These are phyloP conservation scores for Exophiala bonariae DNA, from an alignment of 2,329 filamentous ascomycete genomes.

Conservation along the genomic window DNA sequence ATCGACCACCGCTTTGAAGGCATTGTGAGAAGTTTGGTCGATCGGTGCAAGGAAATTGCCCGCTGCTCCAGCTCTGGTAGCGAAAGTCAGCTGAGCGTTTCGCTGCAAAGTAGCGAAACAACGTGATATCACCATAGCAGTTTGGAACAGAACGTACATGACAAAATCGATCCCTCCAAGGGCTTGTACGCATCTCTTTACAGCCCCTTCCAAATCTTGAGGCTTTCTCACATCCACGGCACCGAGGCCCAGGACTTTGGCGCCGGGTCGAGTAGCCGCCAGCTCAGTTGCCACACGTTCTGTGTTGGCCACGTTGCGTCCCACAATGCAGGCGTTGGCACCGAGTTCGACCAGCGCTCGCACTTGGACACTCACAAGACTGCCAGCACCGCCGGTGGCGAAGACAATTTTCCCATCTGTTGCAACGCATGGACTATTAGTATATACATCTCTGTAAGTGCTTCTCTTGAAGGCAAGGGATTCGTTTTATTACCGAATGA, in stretches of 20 bases:
- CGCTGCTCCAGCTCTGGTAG: constrained; percentile 1
- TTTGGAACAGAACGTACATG: constrained; percentile 65
- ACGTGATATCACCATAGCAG: no score
- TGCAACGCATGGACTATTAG: no score
- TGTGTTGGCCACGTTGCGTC: constrained; percentile 73
- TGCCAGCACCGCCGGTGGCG: constrained; percentile 88
- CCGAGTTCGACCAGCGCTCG: constrained; percentile 85
- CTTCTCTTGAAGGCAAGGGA: no score
- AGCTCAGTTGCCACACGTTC: constrained; percentile 77
- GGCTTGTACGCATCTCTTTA: constrained; percentile 75
- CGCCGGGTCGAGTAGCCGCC: constrained; percentile 70
- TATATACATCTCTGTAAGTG: no score
- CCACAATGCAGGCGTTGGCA: constrained; percentile 69
- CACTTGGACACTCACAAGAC: constrained; percentile 91
- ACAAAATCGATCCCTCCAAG: constrained; percentile 87
- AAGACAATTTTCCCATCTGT: constrained; percentile 84
- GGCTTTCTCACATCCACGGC: constrained; percentile 70
- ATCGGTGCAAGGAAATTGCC: constrained; percentile 6
- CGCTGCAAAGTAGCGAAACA: no score
- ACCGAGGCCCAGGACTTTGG: constrained; percentile 83
- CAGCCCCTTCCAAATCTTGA: constrained; percentile 68
- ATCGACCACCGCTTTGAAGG: constrained; percentile 3
- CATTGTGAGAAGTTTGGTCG: not conserved
- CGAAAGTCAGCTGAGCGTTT: no score
- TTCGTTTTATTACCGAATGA: constrained; percentile 1